Base-by-base conservation (phyloP, 306 rosid species). In the Astragalus glycyphyllos region DNA sequence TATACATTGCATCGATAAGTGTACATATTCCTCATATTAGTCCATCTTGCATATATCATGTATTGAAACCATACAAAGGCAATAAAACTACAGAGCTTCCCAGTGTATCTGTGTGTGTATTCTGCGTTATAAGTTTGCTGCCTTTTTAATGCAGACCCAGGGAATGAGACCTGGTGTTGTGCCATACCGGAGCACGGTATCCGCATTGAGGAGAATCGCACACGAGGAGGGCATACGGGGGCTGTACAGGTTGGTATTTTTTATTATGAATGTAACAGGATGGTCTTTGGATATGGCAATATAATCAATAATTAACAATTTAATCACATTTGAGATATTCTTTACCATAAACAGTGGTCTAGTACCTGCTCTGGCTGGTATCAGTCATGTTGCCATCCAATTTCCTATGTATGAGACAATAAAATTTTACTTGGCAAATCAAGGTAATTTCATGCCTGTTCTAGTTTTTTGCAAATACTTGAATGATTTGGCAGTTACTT, bases 171-270 rank as follows among this genome's bases (percentile, higher is more conserved):
- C 88, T 15, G 92, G 92, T 61, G 82, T 85, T 59, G 89, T 88
- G 31, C 97, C 92, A 20, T 91, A 91, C 51, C 83, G 82, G 79
- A 73, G 82, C 75, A 91, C 92, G 0, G 65, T 91, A 58, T 88
- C 92, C 71, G 97, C 97, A 42, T 80, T 91, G 85, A 85, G 85
- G 41, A 91, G 97, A 88, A 91, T 91, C 82, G 88, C 96, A 50
- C 88, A 63, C n/a, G 96, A 86, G 82, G 97, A 91, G 83, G 97
- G 97, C 79, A 88, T 91, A 57, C 88, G 96, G 69, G 97, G 92
- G 13, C 78, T 91, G 75, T 91, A 91, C 86, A 91, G 97, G 97
- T 91, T 71, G 64, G 83, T 84, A 23, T 59, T 71, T 20, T 40
- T 31, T 64, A 65, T 45, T 49, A 55, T 26, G 45, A 64, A 46